Conservation (phyloP, 1,284 basidiomycete species). For the Mycena citricolor region DNA sequence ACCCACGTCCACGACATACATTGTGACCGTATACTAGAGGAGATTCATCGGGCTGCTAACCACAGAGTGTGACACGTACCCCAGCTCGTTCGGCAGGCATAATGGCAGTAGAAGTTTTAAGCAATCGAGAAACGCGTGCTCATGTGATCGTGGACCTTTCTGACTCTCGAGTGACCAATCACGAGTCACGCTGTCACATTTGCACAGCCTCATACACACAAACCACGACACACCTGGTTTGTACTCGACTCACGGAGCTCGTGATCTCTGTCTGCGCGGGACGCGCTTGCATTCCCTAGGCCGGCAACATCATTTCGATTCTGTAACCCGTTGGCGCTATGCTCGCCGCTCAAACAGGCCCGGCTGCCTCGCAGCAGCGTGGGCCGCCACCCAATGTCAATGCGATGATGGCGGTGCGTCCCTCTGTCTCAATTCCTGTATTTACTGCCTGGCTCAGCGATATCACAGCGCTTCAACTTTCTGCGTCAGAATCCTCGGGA, state of each 20-base stretch:
- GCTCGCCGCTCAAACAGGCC: slow-evolving; percentile 35
- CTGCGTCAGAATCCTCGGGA: slow-evolving; percentile 48
- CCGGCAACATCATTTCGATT: slow-evolving; percentile 14
- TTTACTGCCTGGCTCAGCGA: slow-evolving; percentile 13
- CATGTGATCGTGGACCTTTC: slow-evolving; percentile 13
- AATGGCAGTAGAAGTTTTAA: neutral
- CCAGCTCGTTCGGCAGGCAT: slow-evolving; percentile 80
- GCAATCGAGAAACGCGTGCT: slow-evolving; percentile 2
- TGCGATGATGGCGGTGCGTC: slow-evolving; percentile 15
- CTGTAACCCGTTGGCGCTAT: slow-evolving; percentile 35
- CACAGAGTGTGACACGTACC: slow-evolving; percentile 40
- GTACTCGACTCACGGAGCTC: slow-evolving; percentile 9
- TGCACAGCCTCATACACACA: slow-evolving; percentile 1
- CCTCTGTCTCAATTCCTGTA: slow-evolving; percentile 8
- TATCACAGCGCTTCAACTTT: slow-evolving; percentile 42
- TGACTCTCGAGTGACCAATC: too few species aligned
- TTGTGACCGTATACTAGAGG: slow-evolving; percentile 72
- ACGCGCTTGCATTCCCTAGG: slow-evolving; percentile 15
- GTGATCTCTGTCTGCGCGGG: slow-evolving; percentile 18
- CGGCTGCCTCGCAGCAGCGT: slow-evolving; percentile 26
- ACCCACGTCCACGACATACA: slow-evolving; percentile 88
- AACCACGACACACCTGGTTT: slow-evolving; percentile 1
- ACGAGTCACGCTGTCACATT: too few species aligned
- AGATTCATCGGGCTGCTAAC: neutral
- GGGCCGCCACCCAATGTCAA: slow-evolving; percentile 29